Base-by-base conservation (phyloP, 1,139 yeast species). In the Saccharomyces hybrid region DNA sequence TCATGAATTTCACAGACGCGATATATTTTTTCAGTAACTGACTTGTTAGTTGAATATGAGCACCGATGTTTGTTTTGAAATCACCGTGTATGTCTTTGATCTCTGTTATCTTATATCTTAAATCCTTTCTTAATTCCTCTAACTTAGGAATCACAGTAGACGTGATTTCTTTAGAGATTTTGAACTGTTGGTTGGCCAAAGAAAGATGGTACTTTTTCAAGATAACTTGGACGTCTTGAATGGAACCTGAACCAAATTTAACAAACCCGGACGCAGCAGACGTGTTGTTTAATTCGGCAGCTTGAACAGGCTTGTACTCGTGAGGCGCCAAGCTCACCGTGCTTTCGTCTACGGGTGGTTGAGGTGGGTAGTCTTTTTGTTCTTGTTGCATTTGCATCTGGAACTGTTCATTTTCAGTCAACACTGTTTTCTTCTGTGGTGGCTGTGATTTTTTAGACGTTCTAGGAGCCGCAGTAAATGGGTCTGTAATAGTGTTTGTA, bases 401-500 rank as follows among this genome's bases (percentile, higher is more conserved):
- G 23, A 55, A 30, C 16, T 54, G 58, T 41, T 59, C 57, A 16
- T 16, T 38, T 14, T 38, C 42, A 38, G 42, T 38, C 25, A 38
- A 8, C 3, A 14, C 42, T 14, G 8, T 9, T 31, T 57, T 54
- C 48, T 56, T 56, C 41, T 59, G 60, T 11, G 66, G 61, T 48
- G 63, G 38, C 2, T 66, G 60, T 26, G 59, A 32, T 3, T 66
- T 62, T 50, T 61, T 66, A 42, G 59, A 62, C 52, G 59, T 60
- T 53, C 59, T 64, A 7, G 56, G 44, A 16, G 54, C 56, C 11
- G 59, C 52, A 9, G 60, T 55, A 32, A 65, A 54, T 4, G 75
- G 75, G 52, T 73, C 75, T 23, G 67, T 57, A 31, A 73, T 60
- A 38, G 63, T 65, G 50, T 70, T 67, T 46, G 71, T 56, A 27